Evolutionary conservation across 108 stramenopile species (phyloP).

Genomic region (Skeletonema costatum): DNA sequence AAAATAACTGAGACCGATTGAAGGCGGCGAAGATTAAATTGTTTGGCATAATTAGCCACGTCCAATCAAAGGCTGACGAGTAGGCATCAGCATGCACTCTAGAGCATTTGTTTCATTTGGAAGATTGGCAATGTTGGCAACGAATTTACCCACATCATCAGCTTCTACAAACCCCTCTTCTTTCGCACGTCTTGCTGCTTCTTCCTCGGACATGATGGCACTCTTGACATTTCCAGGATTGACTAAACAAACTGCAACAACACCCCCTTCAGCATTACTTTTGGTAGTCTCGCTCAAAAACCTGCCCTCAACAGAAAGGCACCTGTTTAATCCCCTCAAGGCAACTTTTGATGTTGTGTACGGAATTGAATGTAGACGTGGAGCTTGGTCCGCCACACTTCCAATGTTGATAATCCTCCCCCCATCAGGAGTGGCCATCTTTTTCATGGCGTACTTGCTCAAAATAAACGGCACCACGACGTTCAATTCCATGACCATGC

Average conservation of each 20-base stretch:
- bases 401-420: conserved; percentile 50
- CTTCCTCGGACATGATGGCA: conserved; percentile 41
- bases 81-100: conserved; percentile 48
- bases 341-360: conserved; percentile 48
- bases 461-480: conserved; percentile 36
- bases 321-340: conserved; percentile 31
- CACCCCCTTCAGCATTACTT: conserved; percentile 13
- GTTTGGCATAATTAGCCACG: conserved; percentile 30
- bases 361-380: conserved; percentile 36
- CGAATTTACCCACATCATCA: conserved; percentile 36
- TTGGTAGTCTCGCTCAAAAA: conserved; percentile 31
- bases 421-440: conserved; percentile 21
- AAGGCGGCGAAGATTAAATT: neutral
- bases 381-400: conserved; percentile 38
- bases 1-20: neutral
- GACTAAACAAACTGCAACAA: conserved; percentile 43
- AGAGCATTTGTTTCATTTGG: conserved; percentile 45
- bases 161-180: conserved; percentile 51
- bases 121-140: conserved; percentile 41
- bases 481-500: conserved; percentile 33
- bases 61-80: conserved; percentile 44
- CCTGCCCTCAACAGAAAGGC: conserved; percentile 35
- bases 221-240: conserved; percentile 52
- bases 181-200: conserved; percentile 26
- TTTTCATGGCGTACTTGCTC: conserved; percentile 30